Evolutionary conservation across 164 flowering plant species (phyloP).

Genomic region (Malania oleifera): DNA sequence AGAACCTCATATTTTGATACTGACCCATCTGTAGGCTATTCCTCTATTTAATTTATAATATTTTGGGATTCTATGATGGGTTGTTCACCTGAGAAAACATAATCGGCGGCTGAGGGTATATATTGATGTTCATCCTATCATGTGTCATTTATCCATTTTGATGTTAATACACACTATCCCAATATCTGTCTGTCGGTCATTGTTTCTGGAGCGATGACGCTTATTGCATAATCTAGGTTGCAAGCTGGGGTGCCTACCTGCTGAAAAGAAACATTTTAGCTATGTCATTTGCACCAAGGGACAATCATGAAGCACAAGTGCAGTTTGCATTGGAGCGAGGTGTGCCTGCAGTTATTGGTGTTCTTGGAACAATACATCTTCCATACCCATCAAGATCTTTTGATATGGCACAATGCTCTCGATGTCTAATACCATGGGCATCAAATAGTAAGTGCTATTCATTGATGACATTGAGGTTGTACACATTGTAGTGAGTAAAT

Average conservation of each 20-base stretch:
- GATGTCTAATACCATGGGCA: constrained; percentile 88
- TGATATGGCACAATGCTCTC: constrained; percentile 97
- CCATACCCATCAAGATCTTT: constrained; percentile 91
- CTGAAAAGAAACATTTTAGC: constrained; percentile 81
- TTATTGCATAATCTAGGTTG: constrained; percentile 52
- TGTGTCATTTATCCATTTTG: no score
- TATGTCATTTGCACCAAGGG: constrained; percentile 94
- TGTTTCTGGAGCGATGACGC: constrained; percentile 15
- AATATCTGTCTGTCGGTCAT: background rate
- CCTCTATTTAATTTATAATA: no score
- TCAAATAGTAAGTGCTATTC: constrained; percentile 50
- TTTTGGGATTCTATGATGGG: no score
- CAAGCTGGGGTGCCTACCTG: constrained; percentile 95
- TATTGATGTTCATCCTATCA: no score
- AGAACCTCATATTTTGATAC: no score
- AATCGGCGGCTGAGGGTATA: no score
- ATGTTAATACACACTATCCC: no score
- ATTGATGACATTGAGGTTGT: background rate
- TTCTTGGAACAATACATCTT: constrained; percentile 74
- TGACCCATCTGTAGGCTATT: no score
- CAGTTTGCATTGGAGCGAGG: constrained; percentile 96
- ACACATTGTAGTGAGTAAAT: background rate
- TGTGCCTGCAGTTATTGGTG: constrained; percentile 90
- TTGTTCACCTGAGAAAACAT: no score
- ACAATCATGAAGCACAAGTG: constrained; percentile 91